Evolutionary conservation across 441 rosid species (phyloP), one percentile per base, ranked within the genome.

Genomic region (Populus hybrid): DNA sequence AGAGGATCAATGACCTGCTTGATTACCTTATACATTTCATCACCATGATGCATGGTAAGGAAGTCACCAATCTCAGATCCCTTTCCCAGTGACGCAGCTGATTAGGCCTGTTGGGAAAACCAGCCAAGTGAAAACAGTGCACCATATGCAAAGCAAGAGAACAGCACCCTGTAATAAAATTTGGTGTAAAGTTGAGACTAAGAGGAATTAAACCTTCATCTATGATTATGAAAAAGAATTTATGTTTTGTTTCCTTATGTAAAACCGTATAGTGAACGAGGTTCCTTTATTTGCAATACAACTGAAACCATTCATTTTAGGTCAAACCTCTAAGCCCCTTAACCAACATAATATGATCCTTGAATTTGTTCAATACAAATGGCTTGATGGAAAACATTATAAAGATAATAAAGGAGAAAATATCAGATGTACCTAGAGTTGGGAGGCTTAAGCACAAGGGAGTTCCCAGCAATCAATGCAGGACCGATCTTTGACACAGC

Each of bases 401-500:
- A 4, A 7, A 19, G 10, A 32, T n/a, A 10, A 12, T 0, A 67
- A 3, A 24, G 19, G 21, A 23, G 26, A 18, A 18, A 14, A 9
- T 10, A n/a, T 24, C 4, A 36, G 9, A 24, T 83, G 91, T 98
- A 93, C 93, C n/a, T n/a, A n/a, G n/a, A 98, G 72, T 98, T 95
- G 69, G 99, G 99, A 82, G 99, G 99, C 86, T 95, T 95, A 12
- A 95, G 97, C 61, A 93, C 99, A 7, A 95, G 89, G 35, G 99
- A 93, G 80, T 93, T 95, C 77, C 99, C 98, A 1, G 99, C 97
- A 18, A 95, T 90, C 74, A 95, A 84, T 59, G 97, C 98, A 42
- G 99, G 99, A 63, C 85, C 98, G 65, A 93, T 95, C 84, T 95
- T 95, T 9, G 99, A 93, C 57, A 95, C 99, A 26, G 99, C 99